Evolutionary conservation across 2,329 filamentous ascomycete species (phyloP), one percentile per base, ranked within the genome.

Genomic region (Colletotrichum nymphaeae): DNA sequence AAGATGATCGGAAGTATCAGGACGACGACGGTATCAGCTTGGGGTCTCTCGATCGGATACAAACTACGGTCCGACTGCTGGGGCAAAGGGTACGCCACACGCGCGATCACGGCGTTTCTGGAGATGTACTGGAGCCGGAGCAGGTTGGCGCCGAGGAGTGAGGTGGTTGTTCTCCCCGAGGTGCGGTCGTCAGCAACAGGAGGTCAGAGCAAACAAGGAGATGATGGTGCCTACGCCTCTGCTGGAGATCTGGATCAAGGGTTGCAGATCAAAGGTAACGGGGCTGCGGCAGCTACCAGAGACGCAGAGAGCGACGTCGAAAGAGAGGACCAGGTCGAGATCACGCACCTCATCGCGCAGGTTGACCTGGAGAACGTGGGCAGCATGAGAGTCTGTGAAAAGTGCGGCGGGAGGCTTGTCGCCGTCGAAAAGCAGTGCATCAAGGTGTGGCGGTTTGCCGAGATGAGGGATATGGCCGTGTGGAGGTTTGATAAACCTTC

Each of bases 401-500:
- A 67, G 42, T 67, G 42, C 30, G 68, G 63, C 14, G 68, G 68
- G 0, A 56, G 30, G 8, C 24, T 60, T 11, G 30, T 56, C n/a
- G 16, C 62, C 22, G 30, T 70, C 53, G 19, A 30, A 30, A 57
- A 42, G 4, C 56, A 37, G 24, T 32, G 68, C 32, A 24, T 70
- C 30, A 70, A 70, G 46, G 42, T 70, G 5, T 70, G 68, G 68
- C 68, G 68, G 26, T 70, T 70, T 46, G 22, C 35, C 0, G 63
- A 70, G 26, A 59, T n/a, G 55, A 28, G 68, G 19, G 68, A 70
- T 14, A 67, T 67, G 68, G 68, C 68, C n/a, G 55, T 60, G 1
- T 70, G 62, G 63, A 67, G 55, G 37, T 22, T 70, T 5, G 63
- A 55, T 7, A 70, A 19, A 2, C 68, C 68, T 22, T 35, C 24